A percentile compares a stretch with the other conserved stretches of the same genome.
Conservation (phyloP, 495 filamentous ascomycete species). For the Daldinia childiae region DNA sequence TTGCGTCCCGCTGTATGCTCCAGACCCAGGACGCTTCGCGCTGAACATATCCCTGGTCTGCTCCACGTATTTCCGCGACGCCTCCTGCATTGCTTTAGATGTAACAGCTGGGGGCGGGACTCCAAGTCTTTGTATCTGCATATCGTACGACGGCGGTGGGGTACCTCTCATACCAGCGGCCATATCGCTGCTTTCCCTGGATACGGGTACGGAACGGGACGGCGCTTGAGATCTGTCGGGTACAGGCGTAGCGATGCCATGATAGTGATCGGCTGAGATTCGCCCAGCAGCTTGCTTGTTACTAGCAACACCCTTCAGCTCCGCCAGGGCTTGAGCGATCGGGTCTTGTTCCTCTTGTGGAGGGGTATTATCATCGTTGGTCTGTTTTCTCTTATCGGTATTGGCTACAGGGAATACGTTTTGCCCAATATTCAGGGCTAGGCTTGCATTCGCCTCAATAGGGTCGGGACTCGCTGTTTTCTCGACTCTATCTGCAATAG, state of each 20-base stretch:
- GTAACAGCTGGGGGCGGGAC: constrained; percentile 93
- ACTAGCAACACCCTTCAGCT: constrained; percentile 79
- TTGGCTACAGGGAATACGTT: constrained; percentile 98
- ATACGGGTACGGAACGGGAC: constrained; percentile 54
- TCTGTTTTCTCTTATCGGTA: constrained; percentile 65
- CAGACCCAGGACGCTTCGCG: constrained; percentile 59
- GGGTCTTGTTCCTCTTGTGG: constrained; percentile 69
- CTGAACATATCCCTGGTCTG: constrained; percentile 83
- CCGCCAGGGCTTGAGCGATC: constrained; percentile 90
- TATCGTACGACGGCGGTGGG: constrained; percentile 86
- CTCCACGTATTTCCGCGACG: constrained; percentile 84
- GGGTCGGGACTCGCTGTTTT: constrained; percentile 75
- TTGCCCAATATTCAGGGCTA: constrained; percentile 94
- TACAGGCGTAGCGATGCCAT: constrained; percentile 82
- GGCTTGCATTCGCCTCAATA: constrained; percentile 89
- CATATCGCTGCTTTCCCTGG: constrained; percentile 58
- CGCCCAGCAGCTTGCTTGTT: constrained; percentile 78
- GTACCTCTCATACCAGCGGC: constrained; percentile 69
- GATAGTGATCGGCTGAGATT: constrained; percentile 91
- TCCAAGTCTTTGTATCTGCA: constrained; percentile 79
- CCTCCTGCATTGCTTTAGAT: constrained; percentile 90
- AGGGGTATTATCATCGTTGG: constrained; percentile 45
- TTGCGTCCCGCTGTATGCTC: constrained; percentile 29
- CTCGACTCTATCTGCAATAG: constrained; percentile 50
- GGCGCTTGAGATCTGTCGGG: constrained; percentile 58